Evolutionary conservation across 2,329 filamentous ascomycete species (phyloP), one percentile per base, ranked within the genome.

Genomic region (Fusarium neocosmosporiellum): DNA sequence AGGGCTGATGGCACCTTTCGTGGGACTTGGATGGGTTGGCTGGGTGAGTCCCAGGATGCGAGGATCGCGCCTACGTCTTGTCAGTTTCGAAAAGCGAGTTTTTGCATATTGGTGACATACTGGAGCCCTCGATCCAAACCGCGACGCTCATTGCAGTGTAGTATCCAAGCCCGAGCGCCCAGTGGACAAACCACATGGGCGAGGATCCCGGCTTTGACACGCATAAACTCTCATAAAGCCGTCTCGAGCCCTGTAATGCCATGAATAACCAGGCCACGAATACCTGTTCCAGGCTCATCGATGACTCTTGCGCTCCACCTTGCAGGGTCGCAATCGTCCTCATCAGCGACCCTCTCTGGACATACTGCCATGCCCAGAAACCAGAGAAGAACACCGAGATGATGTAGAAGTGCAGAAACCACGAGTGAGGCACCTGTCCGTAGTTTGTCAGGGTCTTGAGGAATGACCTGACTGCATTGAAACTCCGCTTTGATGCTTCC

Each of bases 391-490:
- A 79, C 6, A 95, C 83, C 5, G 94, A 96, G 37, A 91, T 80
- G 61, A 93, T 79, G 81, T 99, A 98, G 83, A 98, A 98, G 76
- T 96, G 93, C 48, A 87, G 88, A 81, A 98, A 98, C 91, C 94
- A 98, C 70, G 88, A 88, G 83, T 98, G 96, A 24, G 96, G 95
- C 37, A 98, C 92, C 79, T 89, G 89, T 73, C 83, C 83, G 59
- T 72, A 72, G 46, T 77, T 68, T 24, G 78, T 74, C 34, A 84
- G 46, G 60, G 75, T 75, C 60, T 77, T 75, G 43, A 86, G 62
- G 33, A 82, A 43, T 7, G 65, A 73, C 58, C 79, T 64, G 22
- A 84, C 59, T 27, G 62, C 34, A 53, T 33, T 13, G 14, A 48
- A 27, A 13, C 6, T 54, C 31, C 67, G 57, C 34, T 68, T 57